Percentiles rank a stretch among this genome's conserved stretches.
Evolutionary conservation across 441 rosid genomes (phyloP).

Genomic region (Macaranga tanarius): DNA sequence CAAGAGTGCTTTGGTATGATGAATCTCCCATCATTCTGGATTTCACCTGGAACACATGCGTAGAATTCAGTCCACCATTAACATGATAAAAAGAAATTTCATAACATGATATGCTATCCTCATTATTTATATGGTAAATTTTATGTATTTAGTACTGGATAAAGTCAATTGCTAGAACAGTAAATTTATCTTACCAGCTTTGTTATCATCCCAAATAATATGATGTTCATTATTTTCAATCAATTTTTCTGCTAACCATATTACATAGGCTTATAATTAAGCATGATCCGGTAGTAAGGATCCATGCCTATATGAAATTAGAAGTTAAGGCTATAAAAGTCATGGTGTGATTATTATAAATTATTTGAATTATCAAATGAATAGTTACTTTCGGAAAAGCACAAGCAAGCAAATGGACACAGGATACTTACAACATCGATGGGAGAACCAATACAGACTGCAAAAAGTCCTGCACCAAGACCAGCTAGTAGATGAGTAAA

Average conservation of each 20-base stretch:
- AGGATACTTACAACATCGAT: constrained; percentile 77
- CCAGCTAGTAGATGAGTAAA: constrained; percentile 89
- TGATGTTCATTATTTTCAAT: background rate
- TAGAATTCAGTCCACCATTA: constrained; percentile 7
- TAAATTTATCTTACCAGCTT: background rate
- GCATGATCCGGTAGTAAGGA: background rate
- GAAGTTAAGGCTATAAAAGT: constrained; percentile 13
- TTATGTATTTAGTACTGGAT: background rate
- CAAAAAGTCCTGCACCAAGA: constrained; percentile 91
- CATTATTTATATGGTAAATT: background rate
- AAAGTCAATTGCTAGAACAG: background rate
- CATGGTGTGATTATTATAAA: background rate
- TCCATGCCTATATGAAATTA: background rate
- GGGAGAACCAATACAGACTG: constrained; percentile 95
- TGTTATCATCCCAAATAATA: background rate
- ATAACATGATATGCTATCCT: background rate
- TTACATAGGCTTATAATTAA: background rate
- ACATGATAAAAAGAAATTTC: background rate
- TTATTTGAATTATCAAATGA: constrained; percentile 2
- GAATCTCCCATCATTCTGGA: constrained; percentile 99
- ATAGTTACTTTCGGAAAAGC: constrained; percentile 2
- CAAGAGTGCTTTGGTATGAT: constrained; percentile 82
- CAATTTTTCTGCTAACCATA: background rate
- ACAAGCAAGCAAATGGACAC: constrained; percentile 17
- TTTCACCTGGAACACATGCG: constrained; percentile 65